These are phyloP conservation scores for Gigaspora rosea DNA, from an alignment of 192 early-diverging fungal genomes.

Conservation along the genomic window DNA sequence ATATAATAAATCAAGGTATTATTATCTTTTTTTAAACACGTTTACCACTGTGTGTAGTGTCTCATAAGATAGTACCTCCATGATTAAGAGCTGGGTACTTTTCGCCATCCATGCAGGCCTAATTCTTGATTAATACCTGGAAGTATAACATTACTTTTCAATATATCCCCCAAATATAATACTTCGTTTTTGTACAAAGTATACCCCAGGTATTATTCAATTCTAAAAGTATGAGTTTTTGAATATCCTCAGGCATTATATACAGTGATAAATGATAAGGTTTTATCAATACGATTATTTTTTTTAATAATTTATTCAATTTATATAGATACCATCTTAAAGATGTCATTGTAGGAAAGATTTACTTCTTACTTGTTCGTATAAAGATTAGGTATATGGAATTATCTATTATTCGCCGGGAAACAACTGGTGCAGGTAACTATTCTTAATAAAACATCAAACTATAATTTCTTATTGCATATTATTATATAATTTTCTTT, in stretches of 20 bases:
- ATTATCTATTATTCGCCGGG: slow-evolving; percentile 94
- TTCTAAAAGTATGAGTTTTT: too few species aligned
- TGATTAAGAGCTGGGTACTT: too few species aligned
- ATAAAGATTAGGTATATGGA: slow-evolving; percentile 99
- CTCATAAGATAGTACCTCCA: too few species aligned
- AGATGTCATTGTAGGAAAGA: slow-evolving; percentile 99
- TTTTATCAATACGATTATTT: background rate
- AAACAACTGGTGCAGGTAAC: slow-evolving; percentile 87
- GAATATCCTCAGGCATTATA: too few species aligned
- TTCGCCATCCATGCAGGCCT: too few species aligned
- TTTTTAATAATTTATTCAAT: background rate
- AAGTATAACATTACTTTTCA: too few species aligned
- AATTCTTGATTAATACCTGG: too few species aligned
- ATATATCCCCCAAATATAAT: too few species aligned
- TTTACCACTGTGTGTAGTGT: too few species aligned
- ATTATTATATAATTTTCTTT: background rate
- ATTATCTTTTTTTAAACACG: background rate
- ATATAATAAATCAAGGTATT: slow-evolving; percentile 96
- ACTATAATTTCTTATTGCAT: background rate
- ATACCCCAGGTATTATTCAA: too few species aligned
- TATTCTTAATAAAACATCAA: background rate
- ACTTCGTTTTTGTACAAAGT: too few species aligned
- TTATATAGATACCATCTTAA: slow-evolving; percentile 88
- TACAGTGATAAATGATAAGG: too few species aligned
- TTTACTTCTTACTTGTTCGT: slow-evolving; percentile 97